phyloP scores from a whole-genome alignment of 345 rosid species.

The Eucalyptus grandis region DNA sequence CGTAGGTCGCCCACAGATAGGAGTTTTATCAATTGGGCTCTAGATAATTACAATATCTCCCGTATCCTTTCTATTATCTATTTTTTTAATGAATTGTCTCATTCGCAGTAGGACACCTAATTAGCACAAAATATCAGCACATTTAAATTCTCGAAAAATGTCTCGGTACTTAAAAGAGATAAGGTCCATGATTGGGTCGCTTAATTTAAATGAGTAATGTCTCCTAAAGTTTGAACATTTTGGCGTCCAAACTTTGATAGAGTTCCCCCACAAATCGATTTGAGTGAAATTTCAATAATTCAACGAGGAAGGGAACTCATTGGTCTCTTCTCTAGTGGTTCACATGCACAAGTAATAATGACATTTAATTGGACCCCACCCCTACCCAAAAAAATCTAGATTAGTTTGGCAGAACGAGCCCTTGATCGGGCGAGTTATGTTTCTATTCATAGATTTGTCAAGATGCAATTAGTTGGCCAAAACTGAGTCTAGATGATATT shows the following conservation, averaged over 20 bases:
- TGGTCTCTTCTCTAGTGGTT: not conserved
- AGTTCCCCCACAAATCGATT: not conserved
- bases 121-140: not conserved
- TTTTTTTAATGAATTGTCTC: not conserved
- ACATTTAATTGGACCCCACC: not conserved
- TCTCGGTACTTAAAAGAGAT: not conserved
- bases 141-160: not conserved
- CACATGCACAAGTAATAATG: not conserved
- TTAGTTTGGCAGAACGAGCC: not conserved
- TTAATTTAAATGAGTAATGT: not conserved
- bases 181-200: not conserved
- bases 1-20: not conserved
- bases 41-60: not conserved
- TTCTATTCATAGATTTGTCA: too few relatives aligned
- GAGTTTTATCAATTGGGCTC: not conserved
- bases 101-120: not conserved
- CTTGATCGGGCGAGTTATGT: too few relatives aligned
- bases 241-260: not conserved
- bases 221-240: not conserved
- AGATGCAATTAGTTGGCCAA: not conserved
- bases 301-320: not conserved
- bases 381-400: not conserved
- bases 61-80: not conserved
- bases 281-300: not conserved
- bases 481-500: not conserved